Evolutionary conservation across 2,329 filamentous ascomycete species (phyloP), one percentile per base, ranked within the genome.

Genomic region (Xylaria sp.): DNA sequence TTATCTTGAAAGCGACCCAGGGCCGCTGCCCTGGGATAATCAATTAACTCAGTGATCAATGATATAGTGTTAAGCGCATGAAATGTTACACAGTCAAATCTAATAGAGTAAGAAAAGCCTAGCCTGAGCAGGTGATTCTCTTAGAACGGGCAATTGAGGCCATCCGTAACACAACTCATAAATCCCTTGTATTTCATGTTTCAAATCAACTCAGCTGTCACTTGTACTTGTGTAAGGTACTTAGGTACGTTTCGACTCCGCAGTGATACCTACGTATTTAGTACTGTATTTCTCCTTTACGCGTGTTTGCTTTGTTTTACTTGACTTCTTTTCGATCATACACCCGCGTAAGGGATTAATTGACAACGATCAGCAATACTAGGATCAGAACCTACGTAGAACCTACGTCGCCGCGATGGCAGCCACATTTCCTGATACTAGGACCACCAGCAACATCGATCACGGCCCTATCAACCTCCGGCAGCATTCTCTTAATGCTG

Each of bases 401-500:
- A 26, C 9, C 46, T 26, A 20, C 20, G 9, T 15, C 4, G 9
- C 9, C 10, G 9, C 11, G 11, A 49, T 49, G 46, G 46, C 46
- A 26, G 46, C 20, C 46, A 13, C 4, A 49, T 3, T 49, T 49
- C 20, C 46, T 15, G 9, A 26, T 49, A 26, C 20, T 9, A 9
- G 26, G 20, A 49, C 9, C 11, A 20, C 46, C 20, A 49, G 46
- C 46, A 49, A 49, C 46, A 6, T 49, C 23, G 20, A 49, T 20
- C 11, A 26, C 46, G 11, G 11, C 46, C 3, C 36, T 40, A 42
- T 49, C 10, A 49, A 68, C 33, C 61, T 65, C 57, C 17, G 57
- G 48, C 48, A 38, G 20, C 26, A 68, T 58, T 68, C 61, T 65
- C 56, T 68, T 17, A 49, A 65, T 28, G 61, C 61, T 17, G 61